These are phyloP conservation scores for Fusarium setosum DNA, from an alignment of 2,329 filamentous ascomycete genomes.

Conservation along the genomic window DNA sequence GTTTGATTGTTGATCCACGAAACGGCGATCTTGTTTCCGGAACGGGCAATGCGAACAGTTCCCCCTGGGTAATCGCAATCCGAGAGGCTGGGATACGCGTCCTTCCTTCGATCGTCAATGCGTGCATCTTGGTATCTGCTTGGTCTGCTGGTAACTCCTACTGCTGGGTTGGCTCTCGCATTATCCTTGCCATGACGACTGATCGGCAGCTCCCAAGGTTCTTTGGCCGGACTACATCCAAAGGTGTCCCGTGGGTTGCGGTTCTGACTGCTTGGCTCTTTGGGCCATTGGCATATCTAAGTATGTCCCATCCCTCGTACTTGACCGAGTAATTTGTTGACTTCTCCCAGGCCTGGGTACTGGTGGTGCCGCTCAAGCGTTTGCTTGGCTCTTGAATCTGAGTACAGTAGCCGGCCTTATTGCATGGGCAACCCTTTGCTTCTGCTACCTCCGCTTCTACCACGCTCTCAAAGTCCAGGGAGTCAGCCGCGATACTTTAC, in stretches of 20 bases:
- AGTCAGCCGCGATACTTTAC: slow-evolving; percentile 62
- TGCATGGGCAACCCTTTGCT: slow-evolving; percentile 68
- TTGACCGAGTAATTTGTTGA: rapidly evolving
- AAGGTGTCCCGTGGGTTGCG: slow-evolving; percentile 69
- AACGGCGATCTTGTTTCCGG: slow-evolving; percentile 65
- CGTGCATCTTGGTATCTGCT: slow-evolving; percentile 73
- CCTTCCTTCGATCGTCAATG: slow-evolving; percentile 75
- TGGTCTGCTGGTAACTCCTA: slow-evolving; percentile 72
- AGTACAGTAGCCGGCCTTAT: slow-evolving; percentile 72
- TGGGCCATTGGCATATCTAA: slow-evolving; percentile 77
- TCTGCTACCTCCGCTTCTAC: slow-evolving; percentile 70
- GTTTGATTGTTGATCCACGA: slow-evolving; percentile 71
- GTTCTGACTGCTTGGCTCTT: slow-evolving; percentile 67
- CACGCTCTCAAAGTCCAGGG: slow-evolving; percentile 59
- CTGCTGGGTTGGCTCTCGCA: slow-evolving; percentile 66
- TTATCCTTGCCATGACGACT: slow-evolving; percentile 75
- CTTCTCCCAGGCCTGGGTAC: slow-evolving; percentile 28
- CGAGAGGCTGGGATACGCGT: slow-evolving; percentile 71
- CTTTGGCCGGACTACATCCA: slow-evolving; percentile 69
- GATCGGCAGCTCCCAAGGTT: slow-evolving; percentile 73
- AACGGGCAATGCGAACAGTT: slow-evolving; percentile 59
- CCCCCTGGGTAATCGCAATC: slow-evolving; percentile 78
- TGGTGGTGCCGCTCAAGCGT: slow-evolving; percentile 70
- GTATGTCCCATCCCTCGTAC: slow-evolving; percentile 58
- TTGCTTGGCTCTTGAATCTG: slow-evolving; percentile 78